Percentiles rank a stretch among this genome's conserved stretches.
Evolutionary conservation across 176 grass and related monocot genomes (phyloP).

Genomic region (Ensete ventricosum): DNA sequence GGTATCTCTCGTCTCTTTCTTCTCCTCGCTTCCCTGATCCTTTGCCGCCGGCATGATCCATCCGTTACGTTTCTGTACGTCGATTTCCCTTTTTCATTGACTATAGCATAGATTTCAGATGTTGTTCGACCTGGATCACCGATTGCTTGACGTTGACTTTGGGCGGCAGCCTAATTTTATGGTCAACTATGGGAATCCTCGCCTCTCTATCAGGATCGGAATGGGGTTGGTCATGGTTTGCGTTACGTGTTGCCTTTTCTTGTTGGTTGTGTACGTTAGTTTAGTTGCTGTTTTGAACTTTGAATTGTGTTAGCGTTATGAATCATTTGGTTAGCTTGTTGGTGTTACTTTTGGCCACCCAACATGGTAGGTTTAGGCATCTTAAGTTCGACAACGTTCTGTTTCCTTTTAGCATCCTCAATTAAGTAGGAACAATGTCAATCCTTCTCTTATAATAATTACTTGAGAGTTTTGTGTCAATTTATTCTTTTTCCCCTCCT

Average conservation of each 20-base stretch:
- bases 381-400: too few species aligned
- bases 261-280: not conserved
- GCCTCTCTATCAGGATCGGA: not conserved
- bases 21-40: not conserved
- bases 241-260: not conserved
- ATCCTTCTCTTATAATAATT: too few species aligned
- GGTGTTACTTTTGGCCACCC: not conserved
- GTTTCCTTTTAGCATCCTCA: too few species aligned
- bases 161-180: not conserved
- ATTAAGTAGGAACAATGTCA: too few species aligned
- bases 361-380: not conserved
- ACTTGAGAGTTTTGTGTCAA: too few species aligned
- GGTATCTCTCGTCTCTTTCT: conserved; percentile 25
- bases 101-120: conserved; percentile 2
- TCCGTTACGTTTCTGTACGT: not conserved
- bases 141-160: not conserved
- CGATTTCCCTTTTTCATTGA: not conserved
- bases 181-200: not conserved
- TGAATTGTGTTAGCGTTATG: not conserved
- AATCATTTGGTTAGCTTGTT: not conserved
- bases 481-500: not conserved
- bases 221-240: not conserved
- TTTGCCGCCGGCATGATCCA: not conserved
- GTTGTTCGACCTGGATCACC: not conserved
- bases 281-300: not conserved